These are phyloP conservation scores for Backusella tarrabulga DNA, from an alignment of 192 early-diverging fungal genomes.

Conservation along the genomic window DNA sequence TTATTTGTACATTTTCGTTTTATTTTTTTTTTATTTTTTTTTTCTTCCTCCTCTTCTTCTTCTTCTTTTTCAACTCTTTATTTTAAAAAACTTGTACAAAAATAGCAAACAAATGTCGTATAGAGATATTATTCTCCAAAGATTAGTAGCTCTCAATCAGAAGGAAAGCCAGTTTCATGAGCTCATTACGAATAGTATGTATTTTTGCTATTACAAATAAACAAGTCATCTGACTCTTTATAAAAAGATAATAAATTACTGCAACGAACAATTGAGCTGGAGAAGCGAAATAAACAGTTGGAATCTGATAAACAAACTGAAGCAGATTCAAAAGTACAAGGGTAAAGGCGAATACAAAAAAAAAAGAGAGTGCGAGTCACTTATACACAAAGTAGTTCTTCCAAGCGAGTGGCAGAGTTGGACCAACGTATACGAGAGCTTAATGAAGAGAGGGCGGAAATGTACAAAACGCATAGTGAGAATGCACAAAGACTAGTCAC, in stretches of 20 bases:
- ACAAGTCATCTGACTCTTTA: background rate
- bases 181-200: background rate
- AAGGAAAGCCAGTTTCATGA: slow-evolving; percentile 1
- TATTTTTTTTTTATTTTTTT: background rate
- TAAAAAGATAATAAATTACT: slow-evolving; percentile 8
- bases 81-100: background rate
- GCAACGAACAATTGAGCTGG: slow-evolving; percentile 13
- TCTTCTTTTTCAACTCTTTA: background rate
- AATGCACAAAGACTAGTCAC: slow-evolving; percentile 90
- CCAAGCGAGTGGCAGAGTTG: slow-evolving; percentile 45
- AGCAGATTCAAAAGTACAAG: background rate
- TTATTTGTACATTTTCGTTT: background rate
- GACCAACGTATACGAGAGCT: slow-evolving; percentile 72
- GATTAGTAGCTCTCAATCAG: background rate
- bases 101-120: background rate
- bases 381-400: background rate
- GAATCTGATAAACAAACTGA: background rate
- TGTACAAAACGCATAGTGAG: slow-evolving; percentile 88
- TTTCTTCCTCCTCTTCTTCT: background rate
- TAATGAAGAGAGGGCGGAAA: slow-evolving; percentile 83
- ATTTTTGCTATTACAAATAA: background rate
- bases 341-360: background rate
- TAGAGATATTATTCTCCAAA: slow-evolving; percentile 13
- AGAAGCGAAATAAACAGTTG: slow-evolving; percentile 8
- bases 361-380: background rate